These are phyloP conservation scores for Abrus pulchellus DNA, from an alignment of 306 rosid genomes.

Conservation along the genomic window DNA sequence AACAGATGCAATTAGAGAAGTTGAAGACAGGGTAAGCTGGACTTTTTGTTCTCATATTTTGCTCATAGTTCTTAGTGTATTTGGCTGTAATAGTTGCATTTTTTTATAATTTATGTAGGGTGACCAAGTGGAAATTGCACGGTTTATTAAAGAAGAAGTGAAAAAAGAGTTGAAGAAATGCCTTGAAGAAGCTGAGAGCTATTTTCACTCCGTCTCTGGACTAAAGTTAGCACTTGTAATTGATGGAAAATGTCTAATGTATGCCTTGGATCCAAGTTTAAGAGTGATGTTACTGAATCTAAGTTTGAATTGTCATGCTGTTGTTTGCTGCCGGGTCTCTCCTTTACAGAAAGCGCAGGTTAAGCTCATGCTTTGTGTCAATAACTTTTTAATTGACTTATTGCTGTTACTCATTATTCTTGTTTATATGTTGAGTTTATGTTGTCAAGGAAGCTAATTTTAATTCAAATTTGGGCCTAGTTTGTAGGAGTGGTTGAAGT, in stretches of 20 bases:
- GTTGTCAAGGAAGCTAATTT: conserved; percentile 30
- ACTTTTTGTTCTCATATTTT: conserved; percentile 29
- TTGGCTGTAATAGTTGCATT: conserved; percentile 6
- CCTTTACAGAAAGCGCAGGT: conserved; percentile 99
- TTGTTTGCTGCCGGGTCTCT: conserved; percentile 99
- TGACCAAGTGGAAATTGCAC: conserved; percentile 94
- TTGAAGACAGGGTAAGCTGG: conserved; percentile 82
- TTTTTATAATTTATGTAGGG: conserved; percentile 63
- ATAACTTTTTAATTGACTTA: conserved; percentile 18
- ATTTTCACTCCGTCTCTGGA: conserved; percentile 61
- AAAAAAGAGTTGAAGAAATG: conserved; percentile 72
- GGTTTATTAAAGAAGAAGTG: conserved; percentile 88
- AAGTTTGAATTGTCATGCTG: conserved; percentile 91
- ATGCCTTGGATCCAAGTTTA: conserved; percentile 91
- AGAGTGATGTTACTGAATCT: conserved; percentile 85
- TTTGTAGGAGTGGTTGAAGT: conserved; percentile 27
- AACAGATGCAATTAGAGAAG: conserved; percentile 94
- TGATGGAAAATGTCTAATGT: conserved; percentile 96
- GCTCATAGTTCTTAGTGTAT: conserved; percentile 29
- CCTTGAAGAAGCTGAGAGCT: conserved; percentile 80
- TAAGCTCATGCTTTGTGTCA: conserved; percentile 40
- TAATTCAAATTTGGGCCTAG: conserved; percentile 32
- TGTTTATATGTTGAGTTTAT: conserved; percentile 25
- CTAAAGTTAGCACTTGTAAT: conserved; percentile 94
- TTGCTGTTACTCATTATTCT: conserved; percentile 18